Evolutionary conservation across 2,329 filamentous ascomycete genomes (phyloP), one percentile per base, ranked within the genome.

Genomic region (Colletotrichum higginsianum): DNA sequence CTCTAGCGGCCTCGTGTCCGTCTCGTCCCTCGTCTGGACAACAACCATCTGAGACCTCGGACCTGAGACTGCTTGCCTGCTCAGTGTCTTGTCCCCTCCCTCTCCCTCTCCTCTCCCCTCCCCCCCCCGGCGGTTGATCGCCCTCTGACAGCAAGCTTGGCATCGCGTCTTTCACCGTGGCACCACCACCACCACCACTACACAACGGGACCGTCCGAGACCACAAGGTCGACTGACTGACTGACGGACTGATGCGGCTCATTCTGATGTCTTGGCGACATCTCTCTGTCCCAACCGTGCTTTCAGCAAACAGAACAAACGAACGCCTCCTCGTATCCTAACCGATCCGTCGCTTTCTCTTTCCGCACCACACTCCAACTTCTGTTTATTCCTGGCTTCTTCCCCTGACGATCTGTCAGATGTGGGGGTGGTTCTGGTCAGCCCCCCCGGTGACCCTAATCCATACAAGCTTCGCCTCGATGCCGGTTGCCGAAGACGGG

Each of bases 121-220:
- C 35, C 35, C 12, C 16, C n/a, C 61, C 49, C 61, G 49, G 35
- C 49, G 18, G n/a, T 52, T 53, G 61, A 63, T 63, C 61, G 61
- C 49, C 61, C 21, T 30, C 15, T 63, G 49, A 63, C 61, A 63
- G 49, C 61, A 52, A 35, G 12, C 61, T 63, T 63, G 61, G 61
- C 61, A 63, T 63, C 61, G 61, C 47, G 35, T 55, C 38, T 63
- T 12, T 26, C n/a, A 35, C 30, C 30, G 30, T 35, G 30, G 30
- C 30, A 35, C 30, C 30, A 35, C 9, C 26, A 47, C 38, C 61
- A 44, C 53, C 26, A 15, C 16, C 21, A 44, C 16, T 15, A 44
- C 21, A 42, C 16, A 52, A 35, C 61, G 38, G 61, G 61, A 55
- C 61, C 23, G 23, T 38, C 61, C 61, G 61, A 35, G 30, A 35